Evolutionary conservation across 176 grass and related monocot genomes (phyloP), one percentile per base, ranked within the genome.

Genomic region (Hordeum vulgare): DNA sequence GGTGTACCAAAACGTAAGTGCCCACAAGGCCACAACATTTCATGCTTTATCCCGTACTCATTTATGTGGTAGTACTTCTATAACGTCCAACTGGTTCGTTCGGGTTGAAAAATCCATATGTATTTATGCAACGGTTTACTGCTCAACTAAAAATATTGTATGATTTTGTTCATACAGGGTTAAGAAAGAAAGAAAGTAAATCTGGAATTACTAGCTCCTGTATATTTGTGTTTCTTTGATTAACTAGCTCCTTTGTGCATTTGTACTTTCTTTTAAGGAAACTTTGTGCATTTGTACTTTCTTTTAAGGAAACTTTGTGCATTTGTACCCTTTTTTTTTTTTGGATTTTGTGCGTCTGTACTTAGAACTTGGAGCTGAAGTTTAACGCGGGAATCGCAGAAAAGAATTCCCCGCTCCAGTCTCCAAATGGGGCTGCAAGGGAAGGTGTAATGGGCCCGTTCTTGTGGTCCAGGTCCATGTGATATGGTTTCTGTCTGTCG

Each of bases 391-490:
- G 4, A 4, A 35, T 7, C 15, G 45, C 45, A 49, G 12, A 49
- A 15, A 49, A 49, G 45, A 49, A 49, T 49, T 17, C 14, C 45
- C 13, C 45, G 42, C 42, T 45, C 31, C 31, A 31, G 3, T 31
- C 0, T 35, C 11, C 37, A 27, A 64, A 71, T 72, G 68, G n/a
- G 53, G 36, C 37, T n/a, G 25, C 37, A 45, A 61, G 3, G 24
- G 53, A 29, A 34, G 54, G 54, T 14, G 8, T 9, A 37, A 73
- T 64, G 76, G 76, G 41, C 68, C 66, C 54, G 0, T 40, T 39
- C 7, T 41, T 31, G 35, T 67, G 49, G 61, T 5, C 75, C 36
- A 37, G 23, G 42, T 58, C 73, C 81, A 85, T 75, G 87, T 85
- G 69, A 44, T 18, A 18, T 80, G 76, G 18, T 24, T 74, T 42